These are phyloP conservation scores for Oryza longistaminata DNA, from an alignment of 176 grass and related monocot species.

Conservation along the genomic window DNA sequence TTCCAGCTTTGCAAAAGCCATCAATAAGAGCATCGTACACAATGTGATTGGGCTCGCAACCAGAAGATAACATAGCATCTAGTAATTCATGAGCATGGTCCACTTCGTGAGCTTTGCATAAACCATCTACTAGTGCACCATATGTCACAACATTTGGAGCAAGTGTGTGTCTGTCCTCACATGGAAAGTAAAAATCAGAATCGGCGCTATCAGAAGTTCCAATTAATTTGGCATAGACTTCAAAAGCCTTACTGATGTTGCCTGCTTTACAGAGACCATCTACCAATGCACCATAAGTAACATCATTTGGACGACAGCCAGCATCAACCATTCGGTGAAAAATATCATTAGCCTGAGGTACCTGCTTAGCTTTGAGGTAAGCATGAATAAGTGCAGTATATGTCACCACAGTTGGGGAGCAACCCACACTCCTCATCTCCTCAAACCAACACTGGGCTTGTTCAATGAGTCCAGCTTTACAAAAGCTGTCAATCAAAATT, in stretches of 20 bases:
- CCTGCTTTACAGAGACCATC: constrained; percentile 93
- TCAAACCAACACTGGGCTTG: constrained; percentile 73
- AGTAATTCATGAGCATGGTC: constrained; percentile 69
- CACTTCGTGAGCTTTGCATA: constrained; percentile 95
- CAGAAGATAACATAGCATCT: constrained; percentile 67
- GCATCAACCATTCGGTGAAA: constrained; percentile 73
- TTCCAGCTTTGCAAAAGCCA: constrained; percentile 88
- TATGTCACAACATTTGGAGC: constrained; percentile 90
- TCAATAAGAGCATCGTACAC: constrained; percentile 92
- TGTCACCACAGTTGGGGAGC: constrained; percentile 80
- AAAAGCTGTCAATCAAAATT: constrained; percentile 95
- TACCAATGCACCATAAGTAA: constrained; percentile 89
- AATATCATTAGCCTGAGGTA: constrained; percentile 66
- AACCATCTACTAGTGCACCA: constrained; percentile 90
- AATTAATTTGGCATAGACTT: constrained; percentile 72
- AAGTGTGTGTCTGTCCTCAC: constrained; percentile 23
- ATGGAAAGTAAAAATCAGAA: constrained; percentile 64
- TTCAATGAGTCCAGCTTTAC: constrained; percentile 85
- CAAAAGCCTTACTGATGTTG: constrained; percentile 68
- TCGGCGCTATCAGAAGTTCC: constrained; percentile 54
- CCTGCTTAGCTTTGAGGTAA: constrained; percentile 80
- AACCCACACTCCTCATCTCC: constrained; percentile 73
- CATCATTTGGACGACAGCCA: constrained; percentile 71
- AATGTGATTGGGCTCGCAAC: constrained; percentile 80
- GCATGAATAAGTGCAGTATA: constrained; percentile 95